A percentile compares a stretch with the other conserved stretches of the same genome.
Conservation (phyloP, 257 asterid species). For the Nicotiana knightiana region DNA sequence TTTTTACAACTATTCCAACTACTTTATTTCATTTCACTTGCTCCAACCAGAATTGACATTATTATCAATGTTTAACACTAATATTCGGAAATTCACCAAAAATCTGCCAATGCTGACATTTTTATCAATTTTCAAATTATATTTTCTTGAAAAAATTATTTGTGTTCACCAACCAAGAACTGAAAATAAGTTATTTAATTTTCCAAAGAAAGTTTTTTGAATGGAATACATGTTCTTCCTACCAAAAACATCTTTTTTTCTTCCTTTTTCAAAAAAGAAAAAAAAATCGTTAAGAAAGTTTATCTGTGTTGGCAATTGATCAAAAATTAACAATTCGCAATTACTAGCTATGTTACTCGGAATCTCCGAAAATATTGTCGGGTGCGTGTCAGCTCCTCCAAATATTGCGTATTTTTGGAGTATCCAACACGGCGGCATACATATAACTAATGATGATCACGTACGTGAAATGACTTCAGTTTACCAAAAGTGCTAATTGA, state of each 20-base stretch:
- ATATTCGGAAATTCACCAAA: not conserved
- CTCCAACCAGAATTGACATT: not conserved
- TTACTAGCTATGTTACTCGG: too few species aligned
- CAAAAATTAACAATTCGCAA: not conserved
- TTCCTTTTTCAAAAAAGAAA: not conserved
- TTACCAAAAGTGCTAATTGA: constrained; percentile 67
- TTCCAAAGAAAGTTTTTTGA: too few species aligned
- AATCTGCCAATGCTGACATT: not conserved
- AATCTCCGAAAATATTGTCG: too few species aligned
- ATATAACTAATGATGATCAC: not conserved
- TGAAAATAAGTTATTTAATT: not conserved
- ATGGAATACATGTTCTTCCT: not conserved
- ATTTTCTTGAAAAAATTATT: not conserved
- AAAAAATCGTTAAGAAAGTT: not conserved
- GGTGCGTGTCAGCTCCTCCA: too few species aligned
- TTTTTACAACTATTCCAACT: not conserved
- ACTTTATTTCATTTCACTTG: not conserved
- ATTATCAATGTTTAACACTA: not conserved
- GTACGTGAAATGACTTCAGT: constrained; percentile 17
- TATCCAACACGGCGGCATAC: not conserved
- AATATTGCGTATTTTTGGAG: too few species aligned
- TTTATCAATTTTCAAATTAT: not conserved
- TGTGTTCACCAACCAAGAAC: not conserved
- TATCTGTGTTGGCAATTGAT: not conserved
- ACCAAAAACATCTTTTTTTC: not conserved